A percentile compares a stretch with the other conserved stretches of the same genome.
Conservation (phyloP, 1,139 yeast species). For the Pneumocystis oryctolagi region DNA sequence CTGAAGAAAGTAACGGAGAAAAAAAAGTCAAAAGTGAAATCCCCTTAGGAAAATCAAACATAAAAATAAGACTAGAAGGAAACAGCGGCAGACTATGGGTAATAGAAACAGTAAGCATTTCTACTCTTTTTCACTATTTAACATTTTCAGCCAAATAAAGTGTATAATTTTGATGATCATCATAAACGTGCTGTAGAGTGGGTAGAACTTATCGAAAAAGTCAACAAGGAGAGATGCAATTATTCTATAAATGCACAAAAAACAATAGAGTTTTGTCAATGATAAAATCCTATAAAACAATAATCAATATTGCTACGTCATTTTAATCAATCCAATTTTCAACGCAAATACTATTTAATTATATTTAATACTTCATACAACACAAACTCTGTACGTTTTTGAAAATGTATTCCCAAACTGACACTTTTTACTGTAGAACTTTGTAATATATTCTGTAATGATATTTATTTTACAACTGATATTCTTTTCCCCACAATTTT, state of each 20-base stretch:
- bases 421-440: background rate
- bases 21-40: conserved; percentile 3
- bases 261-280: background rate
- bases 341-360: background rate
- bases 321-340: background rate
- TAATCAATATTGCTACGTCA: background rate
- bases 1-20: conserved; percentile 7
- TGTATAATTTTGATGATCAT: conserved; percentile 9
- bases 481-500: conserved; percentile 4
- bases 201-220: conserved; percentile 8
- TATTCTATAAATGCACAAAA: background rate
- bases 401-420: background rate
- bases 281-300: background rate
- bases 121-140: conserved; percentile 2
- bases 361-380: background rate
- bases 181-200: conserved; percentile 9
- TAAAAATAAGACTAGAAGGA: conserved; percentile 2
- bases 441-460: background rate
- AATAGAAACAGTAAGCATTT: conserved; percentile 2
- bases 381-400: background rate
- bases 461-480: background rate
- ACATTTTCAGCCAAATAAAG: conserved; percentile 8
- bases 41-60: conserved; percentile 1
- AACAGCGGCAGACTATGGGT: conserved; percentile 3
- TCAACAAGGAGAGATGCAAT: conserved; percentile 4